Percentiles rank a stretch among this genome's conserved stretches.
Evolutionary conservation across 169 alveolate species (phyloP).

Genomic region (Eimeria maxima): DNA sequence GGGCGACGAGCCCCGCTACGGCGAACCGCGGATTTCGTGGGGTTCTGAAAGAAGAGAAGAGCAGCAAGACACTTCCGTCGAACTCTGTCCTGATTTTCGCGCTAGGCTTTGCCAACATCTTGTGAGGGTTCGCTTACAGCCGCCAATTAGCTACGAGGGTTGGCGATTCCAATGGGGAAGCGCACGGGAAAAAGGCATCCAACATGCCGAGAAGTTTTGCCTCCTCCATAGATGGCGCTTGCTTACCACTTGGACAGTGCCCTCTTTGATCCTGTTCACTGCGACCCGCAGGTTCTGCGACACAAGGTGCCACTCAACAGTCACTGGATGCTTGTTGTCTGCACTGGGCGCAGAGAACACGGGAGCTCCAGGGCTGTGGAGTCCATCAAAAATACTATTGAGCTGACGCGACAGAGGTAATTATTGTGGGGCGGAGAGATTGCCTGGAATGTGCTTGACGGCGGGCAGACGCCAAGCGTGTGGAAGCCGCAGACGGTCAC

Average conservation of each 20-base stretch:
- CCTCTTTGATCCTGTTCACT: background rate
- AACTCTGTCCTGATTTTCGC: constrained; percentile 66
- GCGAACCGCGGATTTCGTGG: constrained; percentile 72
- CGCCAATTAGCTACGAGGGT: background rate
- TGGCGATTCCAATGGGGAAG: background rate
- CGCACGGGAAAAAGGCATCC: background rate
- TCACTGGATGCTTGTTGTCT: constrained; percentile 56
- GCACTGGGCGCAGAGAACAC: constrained; percentile 75
- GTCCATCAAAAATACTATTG: constrained; percentile 62
- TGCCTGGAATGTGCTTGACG: background rate
- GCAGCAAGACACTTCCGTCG: constrained; percentile 24
- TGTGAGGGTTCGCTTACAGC: background rate
- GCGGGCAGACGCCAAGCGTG: background rate
- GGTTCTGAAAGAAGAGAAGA: constrained; percentile 7
- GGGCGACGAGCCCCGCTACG: constrained; percentile 13
- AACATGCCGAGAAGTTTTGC: background rate
- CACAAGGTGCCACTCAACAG: constrained; percentile 51
- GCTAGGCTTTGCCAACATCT: constrained; percentile 60
- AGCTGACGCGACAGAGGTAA: constrained; percentile 73
- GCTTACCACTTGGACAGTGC: background rate
- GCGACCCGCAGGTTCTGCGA: constrained; percentile 40
- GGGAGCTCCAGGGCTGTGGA: constrained; percentile 58
- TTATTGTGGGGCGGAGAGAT: background rate
- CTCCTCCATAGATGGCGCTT: background rate
- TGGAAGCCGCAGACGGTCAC: background rate